A percentile compares a stretch with the other conserved stretches of the same genome.
Conservation (phyloP, 2,329 filamentous ascomycete species). For the Sarocladiaceae sp. region DNA sequence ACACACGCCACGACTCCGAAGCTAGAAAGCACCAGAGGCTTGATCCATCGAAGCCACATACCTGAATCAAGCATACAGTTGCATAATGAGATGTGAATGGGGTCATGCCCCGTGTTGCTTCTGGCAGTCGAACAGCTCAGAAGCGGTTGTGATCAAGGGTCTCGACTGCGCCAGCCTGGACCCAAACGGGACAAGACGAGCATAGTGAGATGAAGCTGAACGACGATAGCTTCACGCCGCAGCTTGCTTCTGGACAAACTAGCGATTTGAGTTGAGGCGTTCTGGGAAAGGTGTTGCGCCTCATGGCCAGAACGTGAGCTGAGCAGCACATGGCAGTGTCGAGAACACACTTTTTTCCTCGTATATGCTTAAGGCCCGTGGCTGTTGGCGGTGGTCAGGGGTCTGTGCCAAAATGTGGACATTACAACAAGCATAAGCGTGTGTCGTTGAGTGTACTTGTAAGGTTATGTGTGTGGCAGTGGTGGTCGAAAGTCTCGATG, state of each 20-base stretch:
- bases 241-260: not conserved
- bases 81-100: not conserved
- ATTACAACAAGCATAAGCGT: not conserved
- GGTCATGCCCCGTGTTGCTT: not conserved
- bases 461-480: too few species aligned
- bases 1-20: not conserved
- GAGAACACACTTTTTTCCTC: too few species aligned
- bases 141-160: not conserved
- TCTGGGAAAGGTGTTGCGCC: not conserved
- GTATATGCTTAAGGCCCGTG: too few species aligned
- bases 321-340: not conserved
- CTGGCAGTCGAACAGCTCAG: not conserved
- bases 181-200: not conserved
- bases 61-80: not conserved
- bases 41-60: slow-evolving; percentile 6
- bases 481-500: too few species aligned
- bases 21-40: not conserved
- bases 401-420: slow-evolving; percentile 1
- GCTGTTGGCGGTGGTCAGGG: too few species aligned
- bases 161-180: not conserved
- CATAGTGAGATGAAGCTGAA: not conserved
- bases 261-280: not conserved
- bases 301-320: not conserved
- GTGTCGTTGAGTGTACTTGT: too few species aligned
- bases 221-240: slow-evolving; percentile 5